Evolutionary conservation across 2,329 filamentous ascomycete species (phyloP), one percentile per base, ranked within the genome.

Genomic region (Pseudopyricularia javanii): DNA sequence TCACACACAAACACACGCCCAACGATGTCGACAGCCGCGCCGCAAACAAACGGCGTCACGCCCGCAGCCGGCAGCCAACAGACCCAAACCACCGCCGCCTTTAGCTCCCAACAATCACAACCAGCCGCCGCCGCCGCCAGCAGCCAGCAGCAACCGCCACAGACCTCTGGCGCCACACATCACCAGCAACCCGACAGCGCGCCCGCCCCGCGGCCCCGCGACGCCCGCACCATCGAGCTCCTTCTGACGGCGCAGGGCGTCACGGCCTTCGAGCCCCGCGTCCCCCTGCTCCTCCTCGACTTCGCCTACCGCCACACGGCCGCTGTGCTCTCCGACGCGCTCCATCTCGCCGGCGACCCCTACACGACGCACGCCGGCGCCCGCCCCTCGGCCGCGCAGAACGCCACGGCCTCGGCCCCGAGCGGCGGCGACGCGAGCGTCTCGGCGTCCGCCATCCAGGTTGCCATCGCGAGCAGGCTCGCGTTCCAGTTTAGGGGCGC

Each of bases 291-390:
- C 54, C 82, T 93, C 49, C 82, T 93, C 65, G 88, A 93, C 71
- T 91, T 91, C 64, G 86, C 88, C 49, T 93, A 93, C 75, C 82
- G 88, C 35, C 87, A 90, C 74, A 88, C 85, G 9, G 82, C 81
- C 1, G 77, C 79, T 54, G 75, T 91, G 34, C 79, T 91, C 20
- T 80, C 73, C 58, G 86, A 90, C 69, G 83, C 85, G 7, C 69
- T 88, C 15, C 83, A 86, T 61, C 77, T 88, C 26, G 75, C 78
- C 6, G 76, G 79, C 7, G 85, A 88, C 65, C 84, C 84, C 7
- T 86, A 87, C 69, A 73, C 79, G 20, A 69, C 74, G 7, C 75
- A 80, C 53, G 78, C 78, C 2, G 78, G 78, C 53, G 63, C 72
- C 5, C 73, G 74, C 57, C 74, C 78, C 2, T 74, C 73, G 37